Percentiles rank a stretch among this genome's conserved stretches.
Evolutionary conservation across 495 filamentous ascomycete species (phyloP).

Genomic region (Podospora australis): DNA sequence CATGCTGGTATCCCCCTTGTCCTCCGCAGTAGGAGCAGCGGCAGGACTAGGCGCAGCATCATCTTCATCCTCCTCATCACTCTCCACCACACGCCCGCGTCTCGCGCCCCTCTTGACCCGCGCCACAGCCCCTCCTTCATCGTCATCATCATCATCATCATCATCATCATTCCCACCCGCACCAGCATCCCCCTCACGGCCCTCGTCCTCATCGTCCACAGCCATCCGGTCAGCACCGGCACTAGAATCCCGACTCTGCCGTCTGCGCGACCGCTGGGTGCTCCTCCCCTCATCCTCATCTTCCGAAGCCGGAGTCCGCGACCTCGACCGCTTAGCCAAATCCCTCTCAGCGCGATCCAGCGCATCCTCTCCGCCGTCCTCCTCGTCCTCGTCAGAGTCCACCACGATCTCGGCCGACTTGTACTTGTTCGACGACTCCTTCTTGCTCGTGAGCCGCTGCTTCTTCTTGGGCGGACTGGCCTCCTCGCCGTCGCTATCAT

Average conservation of each 20-base stretch:
- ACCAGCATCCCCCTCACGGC: slow-evolving; percentile 1
- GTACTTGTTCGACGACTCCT: slow-evolving; percentile 50
- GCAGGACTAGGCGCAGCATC: slow-evolving; percentile 5
- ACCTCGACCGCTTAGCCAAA: slow-evolving; percentile 14
- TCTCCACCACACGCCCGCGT: slow-evolving; percentile 35
- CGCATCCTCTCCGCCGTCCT: slow-evolving; percentile 28
- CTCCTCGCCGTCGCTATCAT: slow-evolving; percentile 37
- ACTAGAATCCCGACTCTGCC: slow-evolving; percentile 22
- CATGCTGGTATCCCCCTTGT: slow-evolving; percentile 29
- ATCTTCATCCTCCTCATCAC: slow-evolving; percentile 40
- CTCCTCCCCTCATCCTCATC: slow-evolving; percentile 19
- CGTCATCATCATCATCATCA: slow-evolving; percentile 38
- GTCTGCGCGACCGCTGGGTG: slow-evolving; percentile 18
- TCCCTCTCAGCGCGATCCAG: slow-evolving; percentile 37
- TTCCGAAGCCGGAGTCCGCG: slow-evolving; percentile 1
- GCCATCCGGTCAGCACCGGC: slow-evolving; percentile 26
- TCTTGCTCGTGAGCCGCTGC: slow-evolving; percentile 53
- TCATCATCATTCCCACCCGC: slow-evolving; percentile 12
- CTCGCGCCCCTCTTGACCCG: slow-evolving; percentile 26
- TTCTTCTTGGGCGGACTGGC: slow-evolving; percentile 50
- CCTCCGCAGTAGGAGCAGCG: slow-evolving; percentile 2
- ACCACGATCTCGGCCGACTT: slow-evolving; percentile 78
- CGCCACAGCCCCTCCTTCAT: slow-evolving; percentile 30
- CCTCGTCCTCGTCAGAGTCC: slow-evolving; percentile 53
- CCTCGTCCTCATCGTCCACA: slow-evolving; percentile 26